Evolutionary conservation across 352 stramenopile genomes (phyloP).

Genomic region (Pythium sukuiense): DNA sequence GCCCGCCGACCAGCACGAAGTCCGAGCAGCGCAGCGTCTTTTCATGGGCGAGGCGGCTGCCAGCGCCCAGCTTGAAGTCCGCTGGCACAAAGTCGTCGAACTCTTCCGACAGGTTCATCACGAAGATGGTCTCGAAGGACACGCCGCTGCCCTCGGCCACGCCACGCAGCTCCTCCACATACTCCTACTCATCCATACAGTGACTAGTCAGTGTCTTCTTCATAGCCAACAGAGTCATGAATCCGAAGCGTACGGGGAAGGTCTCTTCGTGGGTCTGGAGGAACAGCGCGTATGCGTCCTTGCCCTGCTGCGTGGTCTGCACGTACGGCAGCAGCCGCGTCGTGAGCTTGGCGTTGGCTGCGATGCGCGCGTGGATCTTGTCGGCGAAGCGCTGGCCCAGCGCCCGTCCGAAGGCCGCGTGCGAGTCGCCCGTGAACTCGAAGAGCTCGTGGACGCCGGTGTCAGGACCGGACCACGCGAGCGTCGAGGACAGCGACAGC

Average conservation of each 20-base stretch:
- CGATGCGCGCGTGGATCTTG: conserved; percentile 50
- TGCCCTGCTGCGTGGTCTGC: conserved; percentile 35
- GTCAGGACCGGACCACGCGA: conserved; percentile 19
- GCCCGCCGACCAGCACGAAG: conserved; percentile 53
- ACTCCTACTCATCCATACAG: conserved; percentile 36
- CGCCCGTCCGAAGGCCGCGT: conserved; percentile 56
- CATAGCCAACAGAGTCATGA: background rate
- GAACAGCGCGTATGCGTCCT: conserved; percentile 46
- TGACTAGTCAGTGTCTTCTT: background rate
- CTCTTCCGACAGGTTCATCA: conserved; percentile 77
- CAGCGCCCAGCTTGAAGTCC: conserved; percentile 33
- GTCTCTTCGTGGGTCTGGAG: conserved; percentile 39
- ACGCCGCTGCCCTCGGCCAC: conserved; percentile 58
- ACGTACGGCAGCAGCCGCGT: conserved; percentile 57
- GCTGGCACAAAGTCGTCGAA: conserved; percentile 58
- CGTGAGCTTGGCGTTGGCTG: conserved; percentile 51
- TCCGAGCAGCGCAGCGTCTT: conserved; percentile 65
- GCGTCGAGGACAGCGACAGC: conserved; percentile 3
- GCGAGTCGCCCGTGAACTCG: conserved; percentile 55
- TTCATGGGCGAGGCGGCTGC: conserved; percentile 17
- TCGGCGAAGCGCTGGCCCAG: conserved; percentile 49
- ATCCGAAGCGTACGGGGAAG: conserved; percentile 47
- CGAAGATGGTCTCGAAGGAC: conserved; percentile 65
- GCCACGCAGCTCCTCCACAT: conserved; percentile 64
- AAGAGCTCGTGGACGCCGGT: conserved; percentile 43